phyloP scores from a whole-genome alignment of 2,329 filamentous ascomycete species.

The Pseudogymnoascus pannorum region DNA sequence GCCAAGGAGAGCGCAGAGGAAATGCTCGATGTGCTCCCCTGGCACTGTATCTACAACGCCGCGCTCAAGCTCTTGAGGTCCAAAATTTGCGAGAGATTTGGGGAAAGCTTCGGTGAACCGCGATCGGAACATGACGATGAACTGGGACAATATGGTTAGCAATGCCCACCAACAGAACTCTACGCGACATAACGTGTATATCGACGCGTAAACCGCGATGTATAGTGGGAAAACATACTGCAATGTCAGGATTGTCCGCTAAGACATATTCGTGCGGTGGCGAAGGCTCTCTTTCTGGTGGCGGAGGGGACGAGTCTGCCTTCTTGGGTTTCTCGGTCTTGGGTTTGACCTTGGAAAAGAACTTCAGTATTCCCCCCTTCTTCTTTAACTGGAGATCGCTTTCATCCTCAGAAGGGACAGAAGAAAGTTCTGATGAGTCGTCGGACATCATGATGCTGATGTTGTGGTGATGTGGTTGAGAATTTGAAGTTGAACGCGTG shows the following conservation, averaged over 20 bases:
- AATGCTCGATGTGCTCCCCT: conserved; percentile 76
- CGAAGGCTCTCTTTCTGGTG: conserved; percentile 75
- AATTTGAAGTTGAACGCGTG: not conserved
- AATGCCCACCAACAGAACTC: conserved; percentile 20
- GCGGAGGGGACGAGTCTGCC: conserved; percentile 48
- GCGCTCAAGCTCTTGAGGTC: conserved; percentile 88
- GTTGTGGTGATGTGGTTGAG: conserved; percentile 14
- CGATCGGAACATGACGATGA: conserved; percentile 96
- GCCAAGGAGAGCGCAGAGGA: conserved; percentile 82
- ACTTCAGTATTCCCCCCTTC: conserved; percentile 57
- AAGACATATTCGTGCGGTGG: conserved; percentile 85
- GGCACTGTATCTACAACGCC: conserved; percentile 73
- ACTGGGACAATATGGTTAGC: conserved; percentile 49
- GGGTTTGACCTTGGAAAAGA: conserved; percentile 47
- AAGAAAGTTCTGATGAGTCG: conserved; percentile 57
- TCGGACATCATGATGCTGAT: conserved; percentile 39
- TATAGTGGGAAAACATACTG: conserved; percentile 56
- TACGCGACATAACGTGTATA: conserved; percentile 50
- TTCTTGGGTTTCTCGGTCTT: conserved; percentile 43
- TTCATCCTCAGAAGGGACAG: conserved; percentile 47
- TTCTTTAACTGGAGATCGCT: conserved; percentile 42
- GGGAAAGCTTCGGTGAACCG: conserved; percentile 88
- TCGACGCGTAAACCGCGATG: conserved; percentile 31
- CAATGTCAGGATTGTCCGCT: conserved; percentile 85
- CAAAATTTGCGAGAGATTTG: conserved; percentile 79